Evolutionary conservation across 768 basidiomycete genomes (phyloP).

Genomic region (Podaxis sp.): DNA sequence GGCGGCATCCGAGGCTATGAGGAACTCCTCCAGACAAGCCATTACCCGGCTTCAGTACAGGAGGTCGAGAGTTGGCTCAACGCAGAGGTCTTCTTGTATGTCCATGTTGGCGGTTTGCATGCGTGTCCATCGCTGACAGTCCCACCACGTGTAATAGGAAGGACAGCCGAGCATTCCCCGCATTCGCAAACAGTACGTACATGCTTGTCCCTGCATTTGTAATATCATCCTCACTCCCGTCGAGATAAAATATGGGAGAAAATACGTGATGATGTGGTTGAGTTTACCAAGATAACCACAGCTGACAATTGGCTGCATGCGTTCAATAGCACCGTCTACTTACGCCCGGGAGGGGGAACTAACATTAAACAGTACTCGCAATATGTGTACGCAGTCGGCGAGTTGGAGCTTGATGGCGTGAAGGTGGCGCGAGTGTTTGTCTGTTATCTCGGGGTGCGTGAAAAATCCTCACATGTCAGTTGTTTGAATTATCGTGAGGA

Average conservation of each 20-base stretch:
- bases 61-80: not conserved
- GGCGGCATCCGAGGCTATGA: not conserved
- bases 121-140: not conserved
- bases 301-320: not conserved
- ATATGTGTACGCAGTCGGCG: not conserved
- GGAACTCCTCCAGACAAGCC: not conserved
- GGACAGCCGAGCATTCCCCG: not conserved
- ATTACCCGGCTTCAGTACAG: not conserved
- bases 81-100: not conserved
- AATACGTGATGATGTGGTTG: not conserved
- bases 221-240: not conserved
- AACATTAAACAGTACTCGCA: not conserved
- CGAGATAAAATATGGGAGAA: not conserved
- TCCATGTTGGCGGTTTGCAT: not conserved
- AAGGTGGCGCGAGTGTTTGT: not conserved
- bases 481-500: not conserved
- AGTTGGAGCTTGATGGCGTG: not conserved
- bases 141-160: not conserved
- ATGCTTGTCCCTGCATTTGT: not conserved
- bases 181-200: not conserved
- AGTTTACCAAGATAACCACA: not conserved
- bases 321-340: not conserved
- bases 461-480: not conserved
- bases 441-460: not conserved
- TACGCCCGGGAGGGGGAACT: not conserved